Percentiles rank a stretch among this genome's conserved stretches.
These are phyloP conservation scores for Wickerhamomyces bisporus DNA, from an alignment of 805 yeast species.

Conservation along the genomic window DNA sequence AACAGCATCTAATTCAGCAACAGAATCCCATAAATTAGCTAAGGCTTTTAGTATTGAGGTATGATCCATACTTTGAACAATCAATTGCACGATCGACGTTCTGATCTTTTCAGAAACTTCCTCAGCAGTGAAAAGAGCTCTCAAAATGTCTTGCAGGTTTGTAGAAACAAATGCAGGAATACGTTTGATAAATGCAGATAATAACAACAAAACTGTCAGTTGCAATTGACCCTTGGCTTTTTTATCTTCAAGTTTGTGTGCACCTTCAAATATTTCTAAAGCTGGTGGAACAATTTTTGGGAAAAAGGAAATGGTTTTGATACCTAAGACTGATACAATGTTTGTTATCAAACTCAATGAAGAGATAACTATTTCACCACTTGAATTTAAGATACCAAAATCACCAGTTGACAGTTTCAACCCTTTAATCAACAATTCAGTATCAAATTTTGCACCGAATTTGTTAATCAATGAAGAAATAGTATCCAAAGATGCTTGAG, in stretches of 20 bases:
- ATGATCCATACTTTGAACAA: conserved; percentile 64
- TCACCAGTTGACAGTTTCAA: conserved; percentile 47
- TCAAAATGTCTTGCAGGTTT: conserved; percentile 57
- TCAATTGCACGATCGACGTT: conserved; percentile 53
- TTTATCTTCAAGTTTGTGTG: conserved; percentile 16
- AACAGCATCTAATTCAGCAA: conserved; percentile 32
- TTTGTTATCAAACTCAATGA: conserved; percentile 69
- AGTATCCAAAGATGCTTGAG: conserved; percentile 68
- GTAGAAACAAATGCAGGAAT: conserved; percentile 83
- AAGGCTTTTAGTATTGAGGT: conserved; percentile 57
- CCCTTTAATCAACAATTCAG: conserved; percentile 41
- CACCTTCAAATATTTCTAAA: conserved; percentile 48
- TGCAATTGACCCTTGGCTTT: conserved; percentile 42
- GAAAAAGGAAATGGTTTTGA: conserved; percentile 77
- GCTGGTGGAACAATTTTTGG: conserved; percentile 80
- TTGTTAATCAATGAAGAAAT: conserved; percentile 57
- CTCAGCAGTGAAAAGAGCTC: conserved; percentile 50
- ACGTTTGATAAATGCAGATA: conserved; percentile 71
- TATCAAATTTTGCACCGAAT: conserved; percentile 49
- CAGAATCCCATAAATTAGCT: conserved; percentile 55
- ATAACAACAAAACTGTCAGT: conserved; percentile 62
- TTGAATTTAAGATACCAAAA: conserved; percentile 46
- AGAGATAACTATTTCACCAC: conserved; percentile 64
- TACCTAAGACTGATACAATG: conserved; percentile 71
- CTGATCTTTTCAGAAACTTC: conserved; percentile 56